Evolutionary conservation across 352 stramenopile species (phyloP).

Genomic region (Globisporangium nagaii): DNA sequence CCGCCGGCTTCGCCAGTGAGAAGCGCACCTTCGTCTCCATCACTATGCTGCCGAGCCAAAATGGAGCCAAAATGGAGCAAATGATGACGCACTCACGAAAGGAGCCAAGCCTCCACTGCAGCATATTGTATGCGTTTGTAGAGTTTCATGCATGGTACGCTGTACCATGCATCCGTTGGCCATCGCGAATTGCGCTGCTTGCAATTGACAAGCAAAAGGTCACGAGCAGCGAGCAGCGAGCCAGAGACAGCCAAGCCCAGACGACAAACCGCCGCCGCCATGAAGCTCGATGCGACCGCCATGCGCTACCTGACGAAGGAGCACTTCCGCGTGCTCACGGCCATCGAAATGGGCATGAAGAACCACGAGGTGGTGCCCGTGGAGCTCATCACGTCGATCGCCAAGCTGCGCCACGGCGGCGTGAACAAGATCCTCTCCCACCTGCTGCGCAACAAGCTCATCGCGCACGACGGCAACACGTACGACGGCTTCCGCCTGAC

Average conservation of each 20-base stretch:
- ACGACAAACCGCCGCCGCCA: conserved; percentile 21
- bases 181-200: background rate
- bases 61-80: too few relatives aligned
- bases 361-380: conserved; percentile 98
- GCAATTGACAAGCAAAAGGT: conserved; percentile 9
- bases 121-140: too few relatives aligned
- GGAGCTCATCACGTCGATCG: conserved; percentile 94
- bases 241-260: background rate
- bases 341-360: conserved; percentile 99
- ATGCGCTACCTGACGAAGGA: conserved; percentile 93
- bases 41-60: too few relatives aligned
- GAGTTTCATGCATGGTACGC: background rate
- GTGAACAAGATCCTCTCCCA: conserved; percentile 97
- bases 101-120: too few relatives aligned
- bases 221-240: conserved; percentile 1
- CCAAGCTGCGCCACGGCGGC: conserved; percentile 96
- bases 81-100: too few relatives aligned
- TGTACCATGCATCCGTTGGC: conserved; percentile 6
- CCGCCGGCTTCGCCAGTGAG: conserved; percentile 12
- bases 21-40: conserved; percentile 24
- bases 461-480: conserved; percentile 95
- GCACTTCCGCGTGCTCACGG: conserved; percentile 98
- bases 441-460: conserved; percentile 97
- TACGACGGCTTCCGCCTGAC: conserved; percentile 98
- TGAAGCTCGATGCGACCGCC: conserved; percentile 92